phyloP scores from a whole-genome alignment of 257 asterid genomes.

The Euphrasia confusa region DNA sequence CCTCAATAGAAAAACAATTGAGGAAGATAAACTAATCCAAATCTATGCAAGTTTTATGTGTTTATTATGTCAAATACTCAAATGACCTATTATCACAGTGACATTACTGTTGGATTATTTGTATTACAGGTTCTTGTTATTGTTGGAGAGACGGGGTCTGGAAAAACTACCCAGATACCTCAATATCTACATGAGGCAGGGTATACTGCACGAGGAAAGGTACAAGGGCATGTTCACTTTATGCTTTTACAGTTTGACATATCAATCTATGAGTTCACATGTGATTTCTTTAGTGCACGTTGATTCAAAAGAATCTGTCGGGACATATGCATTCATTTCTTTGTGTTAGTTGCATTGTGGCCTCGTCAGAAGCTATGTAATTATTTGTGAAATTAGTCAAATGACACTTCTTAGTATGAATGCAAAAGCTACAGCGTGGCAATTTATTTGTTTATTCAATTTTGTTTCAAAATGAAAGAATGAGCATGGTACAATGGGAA shows the following conservation, averaged over 20 bases:
- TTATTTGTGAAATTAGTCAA: background rate
- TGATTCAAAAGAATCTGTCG: slow-evolving; percentile 7
- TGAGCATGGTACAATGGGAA: slow-evolving; percentile 18
- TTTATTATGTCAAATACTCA: slow-evolving; percentile 16
- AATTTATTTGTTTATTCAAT: slow-evolving; percentile 1
- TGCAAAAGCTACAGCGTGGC: background rate
- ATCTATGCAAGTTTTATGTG: slow-evolving; percentile 2
- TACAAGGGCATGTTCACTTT: slow-evolving; percentile 24
- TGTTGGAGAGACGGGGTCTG: slow-evolving; percentile 97
- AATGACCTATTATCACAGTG: background rate
- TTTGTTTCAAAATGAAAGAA: slow-evolving; percentile 12
- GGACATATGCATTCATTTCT: background rate
- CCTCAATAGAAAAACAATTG: background rate
- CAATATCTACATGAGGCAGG: slow-evolving; percentile 98
- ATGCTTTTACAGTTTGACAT: background rate
- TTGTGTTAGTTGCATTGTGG: background rate
- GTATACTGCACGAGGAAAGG: slow-evolving; percentile 68
- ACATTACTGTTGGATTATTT: slow-evolving; percentile 19
- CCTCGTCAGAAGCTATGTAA: background rate
- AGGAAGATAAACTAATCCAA: slow-evolving; percentile 12
- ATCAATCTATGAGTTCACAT: background rate
- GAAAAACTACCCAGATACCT: slow-evolving; percentile 93
- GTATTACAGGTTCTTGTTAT: slow-evolving; percentile 72
- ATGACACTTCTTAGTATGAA: background rate
- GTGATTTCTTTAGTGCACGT: background rate